Conservation (phyloP, 495 filamentous ascomycete genomes). For the Hyaloscypha hepaticicola region DNA sequence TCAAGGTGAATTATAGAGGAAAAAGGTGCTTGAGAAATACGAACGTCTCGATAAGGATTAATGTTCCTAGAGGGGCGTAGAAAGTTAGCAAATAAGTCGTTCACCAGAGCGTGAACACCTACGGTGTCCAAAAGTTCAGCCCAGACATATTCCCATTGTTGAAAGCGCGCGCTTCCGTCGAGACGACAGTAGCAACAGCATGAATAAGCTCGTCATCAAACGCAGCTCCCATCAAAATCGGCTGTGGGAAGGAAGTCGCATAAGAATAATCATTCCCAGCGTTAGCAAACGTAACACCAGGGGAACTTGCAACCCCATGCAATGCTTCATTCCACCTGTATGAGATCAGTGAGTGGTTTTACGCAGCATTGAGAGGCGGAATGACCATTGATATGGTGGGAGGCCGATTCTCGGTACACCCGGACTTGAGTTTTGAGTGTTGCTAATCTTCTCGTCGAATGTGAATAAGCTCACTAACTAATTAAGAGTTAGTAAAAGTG, state of each 20-base stretch:
- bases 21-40: background rate
- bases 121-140: constrained; percentile 62
- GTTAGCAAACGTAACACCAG: constrained; percentile 50
- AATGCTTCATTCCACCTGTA: constrained; percentile 46
- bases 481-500: background rate
- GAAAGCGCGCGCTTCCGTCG: constrained; percentile 66
- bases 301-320: constrained; percentile 53
- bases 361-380: constrained; percentile 31
- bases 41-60: constrained; percentile 58
- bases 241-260: constrained; percentile 62
- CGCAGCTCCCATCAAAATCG: constrained; percentile 58
- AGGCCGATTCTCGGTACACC: constrained; percentile 58
- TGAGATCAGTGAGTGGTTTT: constrained; percentile 32
- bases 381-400: constrained; percentile 53
- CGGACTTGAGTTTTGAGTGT: constrained; percentile 52
- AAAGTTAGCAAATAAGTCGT: too few species aligned
- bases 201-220: constrained; percentile 61
- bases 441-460: constrained; percentile 56
- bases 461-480: constrained; percentile 32
- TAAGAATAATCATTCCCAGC: constrained; percentile 50
- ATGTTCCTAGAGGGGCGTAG: constrained; percentile 44
- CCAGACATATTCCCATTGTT: constrained; percentile 58
- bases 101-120: too few species aligned
- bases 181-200: constrained; percentile 54
- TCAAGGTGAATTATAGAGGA: too few species aligned